phyloP scores from a whole-genome alignment of 1,284 basidiomycete species.

The Puccinia hordei region DNA sequence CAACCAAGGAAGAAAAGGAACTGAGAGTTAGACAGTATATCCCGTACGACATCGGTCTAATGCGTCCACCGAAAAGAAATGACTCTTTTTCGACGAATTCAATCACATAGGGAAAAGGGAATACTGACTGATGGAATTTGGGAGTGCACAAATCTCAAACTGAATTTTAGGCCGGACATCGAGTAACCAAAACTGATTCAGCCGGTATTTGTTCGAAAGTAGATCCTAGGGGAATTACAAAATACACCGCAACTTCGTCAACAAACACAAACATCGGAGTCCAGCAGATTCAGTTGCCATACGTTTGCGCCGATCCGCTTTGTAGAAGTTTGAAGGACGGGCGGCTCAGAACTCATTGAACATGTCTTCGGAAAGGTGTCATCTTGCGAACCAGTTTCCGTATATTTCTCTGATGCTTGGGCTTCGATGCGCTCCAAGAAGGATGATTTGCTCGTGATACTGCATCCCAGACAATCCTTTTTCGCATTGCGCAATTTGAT shows the following conservation, averaged over 20 bases:
- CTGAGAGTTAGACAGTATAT: neutral
- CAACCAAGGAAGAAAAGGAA: neutral
- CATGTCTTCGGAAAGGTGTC: slow-evolving; percentile 14
- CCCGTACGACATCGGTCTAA: neutral
- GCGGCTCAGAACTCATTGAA: slow-evolving; percentile 62
- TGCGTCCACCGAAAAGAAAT: neutral
- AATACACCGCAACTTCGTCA: neutral
- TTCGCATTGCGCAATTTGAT: slow-evolving; percentile 44
- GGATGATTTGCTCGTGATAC: neutral
- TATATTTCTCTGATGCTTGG: neutral
- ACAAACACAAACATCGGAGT: slow-evolving; percentile 44
- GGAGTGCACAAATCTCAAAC: slow-evolving; percentile 81
- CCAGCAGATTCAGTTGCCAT: slow-evolving; percentile 51
- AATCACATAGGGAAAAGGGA: neutral
- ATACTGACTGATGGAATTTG: slow-evolving; percentile 73
- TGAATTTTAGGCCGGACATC: slow-evolving; percentile 82
- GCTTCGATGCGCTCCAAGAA: slow-evolving; percentile 4
- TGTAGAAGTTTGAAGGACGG: slow-evolving; percentile 67
- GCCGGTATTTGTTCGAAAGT: slow-evolving; percentile 57
- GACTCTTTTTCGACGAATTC: neutral
- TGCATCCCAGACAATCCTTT: slow-evolving; percentile 27
- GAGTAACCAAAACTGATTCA: slow-evolving; percentile 62
- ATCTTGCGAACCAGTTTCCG: neutral
- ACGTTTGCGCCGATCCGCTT: slow-evolving; percentile 65
- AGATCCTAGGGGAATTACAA: slow-evolving; percentile 60